A percentile compares a stretch with the other conserved stretches of the same genome.
Conservation (phyloP, 495 filamentous ascomycete genomes). For the Aspergillus heteromorphus region DNA sequence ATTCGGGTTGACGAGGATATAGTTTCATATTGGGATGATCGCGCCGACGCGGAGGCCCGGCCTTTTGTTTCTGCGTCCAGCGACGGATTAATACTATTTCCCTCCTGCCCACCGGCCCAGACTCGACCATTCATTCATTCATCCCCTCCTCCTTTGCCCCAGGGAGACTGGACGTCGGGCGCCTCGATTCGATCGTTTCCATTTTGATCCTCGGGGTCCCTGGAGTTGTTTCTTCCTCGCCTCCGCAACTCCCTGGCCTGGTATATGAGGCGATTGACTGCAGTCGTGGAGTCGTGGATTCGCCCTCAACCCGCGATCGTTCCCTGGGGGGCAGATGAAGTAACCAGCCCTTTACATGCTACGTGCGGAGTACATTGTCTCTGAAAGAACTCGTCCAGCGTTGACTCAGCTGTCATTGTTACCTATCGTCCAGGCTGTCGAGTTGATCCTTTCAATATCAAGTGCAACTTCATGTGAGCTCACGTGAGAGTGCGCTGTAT, state of each 20-base stretch:
- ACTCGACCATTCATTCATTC: no score
- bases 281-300: not conserved
- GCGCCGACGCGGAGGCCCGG: constrained; percentile 36
- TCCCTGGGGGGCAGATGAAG: not conserved
- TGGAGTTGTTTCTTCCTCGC: not conserved
- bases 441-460: not conserved
- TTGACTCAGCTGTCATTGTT: no score
- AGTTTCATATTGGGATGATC: constrained; percentile 36
- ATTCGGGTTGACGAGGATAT: constrained; percentile 20
- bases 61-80: constrained; percentile 47
- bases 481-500: not conserved
- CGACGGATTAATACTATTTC: constrained; percentile 49
- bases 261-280: constrained; percentile 11
- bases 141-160: constrained; percentile 4
- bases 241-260: not conserved
- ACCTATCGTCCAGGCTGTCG: no score
- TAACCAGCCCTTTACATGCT: no score
- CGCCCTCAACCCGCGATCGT: not conserved
- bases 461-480: not conserved
- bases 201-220: not conserved
- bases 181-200: no score
- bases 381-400: no score
- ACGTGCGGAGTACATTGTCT: no score
- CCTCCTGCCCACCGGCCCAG: constrained; percentile 34
- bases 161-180: no score